These are phyloP conservation scores for Syncephalis plumigaleata DNA, from an alignment of 371 early-diverging fungal genomes.

Conservation along the genomic window DNA sequence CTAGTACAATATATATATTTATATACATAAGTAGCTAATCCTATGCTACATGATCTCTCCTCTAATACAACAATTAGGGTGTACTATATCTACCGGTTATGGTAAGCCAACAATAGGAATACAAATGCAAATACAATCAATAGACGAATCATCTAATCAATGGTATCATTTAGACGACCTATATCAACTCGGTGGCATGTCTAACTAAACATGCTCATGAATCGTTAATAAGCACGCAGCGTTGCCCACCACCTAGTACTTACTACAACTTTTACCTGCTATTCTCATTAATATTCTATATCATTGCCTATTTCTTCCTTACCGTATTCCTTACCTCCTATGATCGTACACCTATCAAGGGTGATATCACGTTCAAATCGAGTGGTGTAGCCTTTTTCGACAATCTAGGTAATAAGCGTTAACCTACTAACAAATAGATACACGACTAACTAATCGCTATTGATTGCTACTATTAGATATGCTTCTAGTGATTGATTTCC, in stretches of 20 bases:
- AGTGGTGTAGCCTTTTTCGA: constrained; percentile 48
- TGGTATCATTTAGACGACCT: constrained; percentile 10
- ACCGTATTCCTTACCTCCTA: constrained; percentile 50
- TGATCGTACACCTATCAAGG: constrained; percentile 36
- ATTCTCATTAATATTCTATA: constrained; percentile 31
- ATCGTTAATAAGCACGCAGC: constrained; percentile 7
- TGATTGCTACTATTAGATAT: constrained; percentile 4
- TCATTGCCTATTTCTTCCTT: constrained; percentile 34
- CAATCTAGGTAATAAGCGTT: constrained; percentile 28
- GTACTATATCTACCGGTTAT: constrained; percentile 17
- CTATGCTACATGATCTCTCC: too few relatives aligned
- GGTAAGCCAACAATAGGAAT: constrained; percentile 12
- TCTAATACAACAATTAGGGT: too few relatives aligned
- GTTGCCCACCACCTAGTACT: constrained; percentile 1
- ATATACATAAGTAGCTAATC: too few relatives aligned
- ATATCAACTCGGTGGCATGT: constrained; percentile 20
- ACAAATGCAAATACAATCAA: neutral
- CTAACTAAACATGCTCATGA: constrained; percentile 12
- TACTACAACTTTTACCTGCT: constrained; percentile 25
- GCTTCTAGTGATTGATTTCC: constrained; percentile 20
- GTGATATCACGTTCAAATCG: constrained; percentile 49
- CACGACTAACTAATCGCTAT: too few relatives aligned
- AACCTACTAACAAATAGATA: too few relatives aligned
- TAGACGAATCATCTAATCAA: neutral
- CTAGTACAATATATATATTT: constrained; percentile 10